Percentiles rank a stretch among this genome's conserved stretches.
These are phyloP conservation scores for Penicillium corylophilum DNA, from an alignment of 2,329 filamentous ascomycete species.

Conservation along the genomic window DNA sequence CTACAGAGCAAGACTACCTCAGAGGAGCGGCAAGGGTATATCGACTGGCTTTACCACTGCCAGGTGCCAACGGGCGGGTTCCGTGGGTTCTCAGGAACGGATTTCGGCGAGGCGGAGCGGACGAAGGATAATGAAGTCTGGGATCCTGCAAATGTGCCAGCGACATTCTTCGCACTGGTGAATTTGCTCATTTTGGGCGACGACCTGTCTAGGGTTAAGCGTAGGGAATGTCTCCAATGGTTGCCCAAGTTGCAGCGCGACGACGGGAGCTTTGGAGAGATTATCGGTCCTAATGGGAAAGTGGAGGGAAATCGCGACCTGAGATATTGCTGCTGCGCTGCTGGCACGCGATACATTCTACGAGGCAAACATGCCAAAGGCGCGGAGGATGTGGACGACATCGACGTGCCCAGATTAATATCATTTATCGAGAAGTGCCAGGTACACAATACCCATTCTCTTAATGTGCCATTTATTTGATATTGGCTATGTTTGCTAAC, in stretches of 20 bases:
- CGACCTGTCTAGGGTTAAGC: conserved; percentile 64
- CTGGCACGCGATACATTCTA: conserved; percentile 78
- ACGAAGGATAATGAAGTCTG: conserved; percentile 56
- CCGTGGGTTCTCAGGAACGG: conserved; percentile 74
- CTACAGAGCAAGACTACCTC: conserved; percentile 56
- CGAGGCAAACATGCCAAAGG: conserved; percentile 60
- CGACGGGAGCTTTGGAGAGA: conserved; percentile 91
- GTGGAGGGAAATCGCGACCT: conserved; percentile 81
- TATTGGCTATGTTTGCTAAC: not conserved
- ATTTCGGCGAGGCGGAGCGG: conserved; percentile 50
- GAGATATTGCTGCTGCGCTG: conserved; percentile 82
- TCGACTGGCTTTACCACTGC: conserved; percentile 78
- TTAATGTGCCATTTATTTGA: not conserved
- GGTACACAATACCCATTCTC: conserved; percentile 35
- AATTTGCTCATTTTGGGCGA: conserved; percentile 67
- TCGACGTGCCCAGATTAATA: conserved; percentile 70
- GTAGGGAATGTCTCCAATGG: conserved; percentile 70
- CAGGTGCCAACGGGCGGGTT: conserved; percentile 88
- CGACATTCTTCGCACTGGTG: conserved; percentile 84
- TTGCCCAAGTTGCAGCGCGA: conserved; percentile 70
- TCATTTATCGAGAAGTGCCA: conserved; percentile 68
- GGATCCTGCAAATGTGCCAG: conserved; percentile 80
- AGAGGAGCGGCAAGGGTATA: conserved; percentile 57
- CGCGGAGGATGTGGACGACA: conserved; percentile 63
- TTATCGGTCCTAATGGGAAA: conserved; percentile 58